A percentile compares a stretch with the other conserved stretches of the same genome.
Conservation (phyloP, 306 rosid species). For the Sophora flavescens region DNA sequence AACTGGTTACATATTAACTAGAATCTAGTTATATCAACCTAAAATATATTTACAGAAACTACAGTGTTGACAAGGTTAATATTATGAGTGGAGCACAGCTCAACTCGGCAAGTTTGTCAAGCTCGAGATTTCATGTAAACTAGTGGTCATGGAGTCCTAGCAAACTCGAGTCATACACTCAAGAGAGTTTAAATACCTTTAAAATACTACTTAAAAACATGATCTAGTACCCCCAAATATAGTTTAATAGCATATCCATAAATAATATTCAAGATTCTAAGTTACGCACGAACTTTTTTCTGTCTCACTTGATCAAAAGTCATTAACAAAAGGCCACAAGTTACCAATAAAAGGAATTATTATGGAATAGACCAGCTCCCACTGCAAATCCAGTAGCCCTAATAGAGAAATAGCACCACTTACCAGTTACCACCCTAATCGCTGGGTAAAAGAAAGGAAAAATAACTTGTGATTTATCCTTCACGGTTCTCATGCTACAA, state of each 20-base stretch:
- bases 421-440: not conserved
- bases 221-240: too few species aligned
- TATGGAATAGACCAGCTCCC: constrained; percentile 4
- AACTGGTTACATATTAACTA: not conserved
- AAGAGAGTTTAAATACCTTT: too few species aligned
- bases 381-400: not conserved
- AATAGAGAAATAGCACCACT: not conserved
- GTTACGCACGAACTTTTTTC: not conserved
- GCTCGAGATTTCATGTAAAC: too few species aligned
- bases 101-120: not conserved
- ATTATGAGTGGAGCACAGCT: not conserved
- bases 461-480: not conserved
- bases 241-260: too few species aligned
- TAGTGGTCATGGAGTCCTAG: too few species aligned
- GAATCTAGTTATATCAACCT: not conserved
- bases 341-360: not conserved
- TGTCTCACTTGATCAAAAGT: not conserved
- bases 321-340: not conserved
- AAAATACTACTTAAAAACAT: too few species aligned
- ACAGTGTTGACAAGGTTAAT: constrained; percentile 10
- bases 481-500: not conserved
- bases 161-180: too few species aligned
- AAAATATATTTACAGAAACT: constrained; percentile 17
- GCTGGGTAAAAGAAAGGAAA: not conserved
- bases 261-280: too few species aligned